A percentile compares a stretch with the other conserved stretches of the same genome.
Evolutionary conservation across 2,329 filamentous ascomycete genomes (phyloP).

Genomic region (Paraphoma sp.): DNA sequence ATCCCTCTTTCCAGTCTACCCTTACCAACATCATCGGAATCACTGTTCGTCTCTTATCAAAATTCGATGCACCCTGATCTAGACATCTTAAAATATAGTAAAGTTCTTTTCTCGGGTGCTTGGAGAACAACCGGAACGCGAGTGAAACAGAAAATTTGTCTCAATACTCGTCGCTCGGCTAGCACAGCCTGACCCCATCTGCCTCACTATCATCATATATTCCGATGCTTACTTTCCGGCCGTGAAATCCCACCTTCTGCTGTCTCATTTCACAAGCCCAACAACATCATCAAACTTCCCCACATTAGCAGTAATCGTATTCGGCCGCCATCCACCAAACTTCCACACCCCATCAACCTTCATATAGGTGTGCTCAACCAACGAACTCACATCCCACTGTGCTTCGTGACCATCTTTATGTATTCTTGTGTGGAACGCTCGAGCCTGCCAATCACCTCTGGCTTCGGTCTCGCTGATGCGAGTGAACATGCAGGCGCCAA

Average conservation of each 20-base stretch:
- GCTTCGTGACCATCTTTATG: background rate
- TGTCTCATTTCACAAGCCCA: background rate
- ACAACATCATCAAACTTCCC: background rate
- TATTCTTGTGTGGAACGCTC: background rate
- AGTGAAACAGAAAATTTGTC: too few species aligned
- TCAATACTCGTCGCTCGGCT: too few species aligned
- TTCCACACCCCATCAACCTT: background rate
- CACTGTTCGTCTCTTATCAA: too few species aligned
- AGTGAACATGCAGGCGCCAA: background rate
- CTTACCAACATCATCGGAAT: background rate
- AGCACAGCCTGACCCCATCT: too few species aligned
- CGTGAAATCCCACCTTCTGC: background rate
- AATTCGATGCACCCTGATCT: too few species aligned
- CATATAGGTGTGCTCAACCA: background rate
- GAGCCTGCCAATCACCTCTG: background rate
- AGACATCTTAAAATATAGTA: too few species aligned
- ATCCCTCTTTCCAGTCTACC: background rate
- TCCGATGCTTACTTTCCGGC: background rate
- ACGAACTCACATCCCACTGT: background rate
- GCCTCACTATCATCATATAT: background rate
- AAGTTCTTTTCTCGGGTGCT: too few species aligned
- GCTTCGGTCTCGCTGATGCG: background rate
- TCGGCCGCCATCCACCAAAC: background rate
- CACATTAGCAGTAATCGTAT: background rate
- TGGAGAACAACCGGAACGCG: too few species aligned